Evolutionary conservation across 805 yeast genomes (phyloP).

Genomic region (Ogataea nitratoaversa): DNA sequence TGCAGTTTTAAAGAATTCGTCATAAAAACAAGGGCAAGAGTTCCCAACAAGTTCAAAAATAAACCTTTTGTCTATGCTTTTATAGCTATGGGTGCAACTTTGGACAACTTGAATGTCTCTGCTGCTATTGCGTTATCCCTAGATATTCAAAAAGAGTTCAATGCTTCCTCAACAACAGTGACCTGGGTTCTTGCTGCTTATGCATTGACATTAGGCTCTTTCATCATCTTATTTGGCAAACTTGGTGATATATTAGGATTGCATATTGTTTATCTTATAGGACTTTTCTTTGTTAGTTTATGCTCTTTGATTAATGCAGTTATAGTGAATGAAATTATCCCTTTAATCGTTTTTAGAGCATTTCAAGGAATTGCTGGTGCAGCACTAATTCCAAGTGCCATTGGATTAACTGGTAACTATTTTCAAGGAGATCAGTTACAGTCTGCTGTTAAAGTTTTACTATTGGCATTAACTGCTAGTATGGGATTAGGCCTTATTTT

Average conservation of each 20-base stretch:
- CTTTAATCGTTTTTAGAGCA: conserved; percentile 31
- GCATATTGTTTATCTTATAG: too few relatives aligned
- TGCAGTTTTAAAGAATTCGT: too few relatives aligned
- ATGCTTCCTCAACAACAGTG: conserved; percentile 34
- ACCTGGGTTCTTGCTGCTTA: too few relatives aligned
- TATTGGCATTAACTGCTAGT: conserved; percentile 23
- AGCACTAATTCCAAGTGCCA: too few relatives aligned
- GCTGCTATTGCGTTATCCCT: conserved; percentile 21
- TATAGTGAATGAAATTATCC: conserved; percentile 31
- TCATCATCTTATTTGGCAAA: too few relatives aligned
- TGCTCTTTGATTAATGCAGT: conserved; percentile 34
- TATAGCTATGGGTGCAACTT: conserved; percentile 9
- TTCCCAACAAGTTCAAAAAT: too few relatives aligned
- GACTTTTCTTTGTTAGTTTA: conserved; percentile 24
- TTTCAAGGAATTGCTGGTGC: too few relatives aligned
- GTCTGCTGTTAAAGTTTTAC: conserved; percentile 11
- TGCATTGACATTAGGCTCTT: too few relatives aligned
- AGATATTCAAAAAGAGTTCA: conserved; percentile 34
- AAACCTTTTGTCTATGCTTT: conserved; percentile 11
- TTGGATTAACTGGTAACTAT: conserved; percentile 23
- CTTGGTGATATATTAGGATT: too few relatives aligned
- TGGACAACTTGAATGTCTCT: conserved; percentile 27
- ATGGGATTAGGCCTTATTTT: conserved; percentile 36
- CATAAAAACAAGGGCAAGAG: conserved; percentile 4
- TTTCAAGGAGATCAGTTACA: conserved; percentile 15